Base-by-base conservation (phyloP, 2,329 filamentous ascomycete species). In the Nemania abortiva region DNA sequence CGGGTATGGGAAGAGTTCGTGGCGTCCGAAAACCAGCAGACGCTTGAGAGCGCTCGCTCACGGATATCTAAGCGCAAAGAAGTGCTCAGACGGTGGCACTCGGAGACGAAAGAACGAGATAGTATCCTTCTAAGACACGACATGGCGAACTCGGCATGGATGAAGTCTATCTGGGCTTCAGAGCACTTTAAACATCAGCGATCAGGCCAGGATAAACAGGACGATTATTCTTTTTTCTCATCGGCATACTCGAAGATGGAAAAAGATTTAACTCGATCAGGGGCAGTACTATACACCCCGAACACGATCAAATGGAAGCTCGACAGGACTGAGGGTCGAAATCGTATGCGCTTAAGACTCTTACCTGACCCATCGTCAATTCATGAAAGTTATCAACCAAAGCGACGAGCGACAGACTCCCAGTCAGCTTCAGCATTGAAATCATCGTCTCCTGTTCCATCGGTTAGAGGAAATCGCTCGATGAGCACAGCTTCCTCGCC, bases 111-210 rank as follows among this genome's bases (percentile, higher is more conserved):
- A 4, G 86, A 87, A 24, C 87, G 87, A 10, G 92, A 97, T 20
- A 92, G 92, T 71, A 85, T 92, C 18, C 87, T 95, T 66, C 85
- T 91, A 63, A 90, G 90, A n/a, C 95, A 98, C 76, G 93, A 97
- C 75, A 90, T 92, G 72, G 92, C 93, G 0, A 95, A 96, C 65
- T 91, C 89, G 49, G 91, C 95, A 68, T 99, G 95, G 96, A 92
- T 95, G 84, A 94, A 95, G 74, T 98, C 97, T 75, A 97, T 99
- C 49, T 96, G 95, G 79, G 90, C 92, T 57, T 94, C 95, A 0
- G 96, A 99, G 78, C 91, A 96, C 73, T 88, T 95, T 77, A 98
- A 97, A 78, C 91, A 97, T 72, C 95, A 98, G 78, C 88, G 96
- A 70, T 87, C 93, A 18, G 82, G 94, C 63, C 96, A 99, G 80